Conservation (phyloP, 2,329 filamentous ascomycete genomes). For the Fusarium ambrosium region DNA sequence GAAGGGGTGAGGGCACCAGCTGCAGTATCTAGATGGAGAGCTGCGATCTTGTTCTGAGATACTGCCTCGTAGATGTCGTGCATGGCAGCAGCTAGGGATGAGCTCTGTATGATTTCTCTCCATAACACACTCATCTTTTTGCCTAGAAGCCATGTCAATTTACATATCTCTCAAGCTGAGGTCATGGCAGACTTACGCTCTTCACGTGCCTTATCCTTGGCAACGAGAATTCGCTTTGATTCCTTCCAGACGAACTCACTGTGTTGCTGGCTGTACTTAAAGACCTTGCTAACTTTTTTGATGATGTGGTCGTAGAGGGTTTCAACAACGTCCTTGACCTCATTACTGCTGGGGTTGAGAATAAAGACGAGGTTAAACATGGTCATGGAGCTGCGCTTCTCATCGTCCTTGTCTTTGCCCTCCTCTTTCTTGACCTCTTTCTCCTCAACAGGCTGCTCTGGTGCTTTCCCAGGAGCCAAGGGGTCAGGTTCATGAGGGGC, state of each 20-base stretch:
- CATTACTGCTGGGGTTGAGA: slow-evolving; percentile 81
- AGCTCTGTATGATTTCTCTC: slow-evolving; percentile 78
- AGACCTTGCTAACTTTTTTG: slow-evolving; percentile 91
- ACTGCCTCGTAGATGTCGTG: slow-evolving; percentile 86
- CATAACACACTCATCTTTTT: slow-evolving; percentile 76
- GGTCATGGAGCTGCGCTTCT: slow-evolving; percentile 81
- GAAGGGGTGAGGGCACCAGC: slow-evolving; percentile 72
- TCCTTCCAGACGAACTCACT: slow-evolving; percentile 94
- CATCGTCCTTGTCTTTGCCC: slow-evolving; percentile 60
- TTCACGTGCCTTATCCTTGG: slow-evolving; percentile 87
- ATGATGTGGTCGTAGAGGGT: slow-evolving; percentile 87
- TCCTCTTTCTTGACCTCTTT: slow-evolving; percentile 48
- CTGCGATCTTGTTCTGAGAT: slow-evolving; percentile 87
- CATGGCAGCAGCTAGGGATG: slow-evolving; percentile 85
- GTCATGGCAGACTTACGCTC: slow-evolving; percentile 59
- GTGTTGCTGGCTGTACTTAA: slow-evolving; percentile 92
- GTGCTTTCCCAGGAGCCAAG: slow-evolving; percentile 40
- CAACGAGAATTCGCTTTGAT: slow-evolving; percentile 82
- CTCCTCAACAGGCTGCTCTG: slow-evolving; percentile 46
- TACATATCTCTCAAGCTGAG: not conserved
- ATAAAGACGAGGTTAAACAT: slow-evolving; percentile 99
- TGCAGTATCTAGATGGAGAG: slow-evolving; percentile 78
- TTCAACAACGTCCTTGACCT: slow-evolving; percentile 81
- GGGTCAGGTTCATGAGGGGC: slow-evolving; percentile 48
- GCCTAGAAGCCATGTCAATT: slow-evolving; percentile 51